Evolutionary conservation across 139 green algal genomes (phyloP), one percentile per base, ranked within the genome.

Genomic region (Bryopsis sp.): DNA sequence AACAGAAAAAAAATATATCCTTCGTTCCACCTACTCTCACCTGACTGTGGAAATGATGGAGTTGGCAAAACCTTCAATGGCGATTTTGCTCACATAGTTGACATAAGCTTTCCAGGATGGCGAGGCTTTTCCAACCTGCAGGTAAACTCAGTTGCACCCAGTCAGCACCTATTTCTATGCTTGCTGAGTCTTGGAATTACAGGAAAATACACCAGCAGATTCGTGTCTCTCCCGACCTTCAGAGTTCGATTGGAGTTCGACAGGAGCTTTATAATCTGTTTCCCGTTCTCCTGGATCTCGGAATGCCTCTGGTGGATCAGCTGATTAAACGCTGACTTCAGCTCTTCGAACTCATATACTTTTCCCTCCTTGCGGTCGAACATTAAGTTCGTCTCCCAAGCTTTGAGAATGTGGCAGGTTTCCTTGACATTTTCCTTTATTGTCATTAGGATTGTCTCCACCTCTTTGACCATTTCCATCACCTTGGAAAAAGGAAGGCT

Each of bases 341-440:
- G 81, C 68, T 96, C 90, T 47, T 87, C 81, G 65, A 86, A 85
- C 24, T 67, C 81, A 81, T 94, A 93, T 35, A 85, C 72, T 63
- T 86, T 85, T 50, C 87, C 78, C 22, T 92, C 85, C 78, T 94
- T 96, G 63, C 89, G 81, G 35, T 91, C 86, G 76, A 95, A 91
- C 77, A 95, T 88, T 29, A 88, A 72, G 72, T 91, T 89, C n/a
- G 78, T 76, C 70, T 88, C 79, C 85, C 87, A 94, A 2, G 38
- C 65, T 38, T 35, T 50, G 28, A 84, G 75, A 33, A 92, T 83
- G 47, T 74, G 58, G n/a, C 64, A 48, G 1, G 84, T 90, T 33
- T 79, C 72, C 28, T 69, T 58, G 1, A 94, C 87, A 62, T 92
- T 93, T 63, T 78, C 78, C 79, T 95, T 92, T 75, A 96, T 85